Conservation (phyloP, 2,329 filamentous ascomycete species). For the Malbranchea zuffiana region DNA sequence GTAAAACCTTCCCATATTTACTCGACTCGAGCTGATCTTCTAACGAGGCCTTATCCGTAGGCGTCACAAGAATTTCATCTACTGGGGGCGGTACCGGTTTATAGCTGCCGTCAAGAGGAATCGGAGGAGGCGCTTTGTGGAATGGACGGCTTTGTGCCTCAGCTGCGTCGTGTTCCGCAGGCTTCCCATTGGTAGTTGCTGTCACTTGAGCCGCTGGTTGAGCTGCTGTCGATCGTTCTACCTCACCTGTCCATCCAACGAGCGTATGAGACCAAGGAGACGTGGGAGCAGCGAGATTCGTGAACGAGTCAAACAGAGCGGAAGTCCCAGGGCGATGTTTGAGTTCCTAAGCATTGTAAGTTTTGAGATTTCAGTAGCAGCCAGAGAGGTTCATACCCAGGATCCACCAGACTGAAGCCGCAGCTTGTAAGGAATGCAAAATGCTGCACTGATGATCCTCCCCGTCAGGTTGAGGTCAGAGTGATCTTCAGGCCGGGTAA, state of each 20-base stretch:
- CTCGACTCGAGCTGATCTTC: slow-evolving; percentile 64
- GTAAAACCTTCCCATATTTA: slow-evolving; percentile 66
- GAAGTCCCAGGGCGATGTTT: slow-evolving; percentile 74
- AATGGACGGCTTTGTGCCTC: slow-evolving; percentile 32
- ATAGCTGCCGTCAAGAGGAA: slow-evolving; percentile 50
- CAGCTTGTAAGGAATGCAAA: slow-evolving; percentile 52
- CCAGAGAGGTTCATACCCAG: slow-evolving; percentile 38
- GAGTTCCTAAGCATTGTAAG: slow-evolving; percentile 48
- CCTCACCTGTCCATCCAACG: slow-evolving; percentile 91
- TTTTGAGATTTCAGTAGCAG: slow-evolving; percentile 3
- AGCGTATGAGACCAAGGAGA: slow-evolving; percentile 85
- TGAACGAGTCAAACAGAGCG: slow-evolving; percentile 82
- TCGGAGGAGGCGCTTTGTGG: slow-evolving; percentile 67
- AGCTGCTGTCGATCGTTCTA: slow-evolving; percentile 39
- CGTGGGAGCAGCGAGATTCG: slow-evolving; percentile 71
- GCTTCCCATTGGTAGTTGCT: slow-evolving; percentile 11
- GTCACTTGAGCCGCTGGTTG: too few species aligned
- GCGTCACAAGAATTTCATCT: slow-evolving; percentile 61
- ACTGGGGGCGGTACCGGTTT: slow-evolving; percentile 48
- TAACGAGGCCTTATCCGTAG: slow-evolving; percentile 58
- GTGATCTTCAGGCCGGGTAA: slow-evolving; percentile 42
- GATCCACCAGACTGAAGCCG: slow-evolving; percentile 42
- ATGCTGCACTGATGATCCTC: slow-evolving; percentile 52
- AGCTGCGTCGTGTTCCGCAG: slow-evolving; percentile 24
- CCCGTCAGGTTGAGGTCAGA: slow-evolving; percentile 50